Conservation (phyloP, 176 grass and related monocot species). For the Poa pratensis region DNA sequence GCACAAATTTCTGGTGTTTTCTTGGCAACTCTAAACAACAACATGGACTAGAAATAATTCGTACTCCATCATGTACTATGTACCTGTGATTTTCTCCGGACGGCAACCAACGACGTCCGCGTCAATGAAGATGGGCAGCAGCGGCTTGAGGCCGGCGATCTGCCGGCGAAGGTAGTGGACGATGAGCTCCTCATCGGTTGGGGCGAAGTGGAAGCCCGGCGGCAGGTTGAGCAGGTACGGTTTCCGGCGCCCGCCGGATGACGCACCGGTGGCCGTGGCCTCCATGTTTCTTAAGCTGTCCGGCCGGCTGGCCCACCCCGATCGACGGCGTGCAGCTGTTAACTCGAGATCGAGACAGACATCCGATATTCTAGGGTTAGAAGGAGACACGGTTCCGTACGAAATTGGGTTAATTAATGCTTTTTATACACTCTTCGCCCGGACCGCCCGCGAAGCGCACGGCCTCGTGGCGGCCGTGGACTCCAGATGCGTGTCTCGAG, state of each 20-base stretch:
- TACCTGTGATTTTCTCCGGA: conserved; percentile 29
- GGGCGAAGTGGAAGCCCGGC: conserved; percentile 29
- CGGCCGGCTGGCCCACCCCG: neutral
- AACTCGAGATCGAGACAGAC: neutral
- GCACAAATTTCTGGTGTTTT: neutral
- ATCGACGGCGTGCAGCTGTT: neutral
- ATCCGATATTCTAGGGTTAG: neutral
- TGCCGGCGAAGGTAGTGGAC: conserved; percentile 26
- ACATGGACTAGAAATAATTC: neutral
- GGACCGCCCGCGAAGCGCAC: neutral
- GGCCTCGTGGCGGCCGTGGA: neutral
- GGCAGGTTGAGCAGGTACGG: neutral
- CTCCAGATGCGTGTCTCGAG: neutral
- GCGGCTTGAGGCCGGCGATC: neutral
- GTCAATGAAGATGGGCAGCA: conserved; percentile 24
- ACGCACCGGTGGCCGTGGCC: neutral
- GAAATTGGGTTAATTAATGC: neutral
- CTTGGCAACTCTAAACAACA: neutral
- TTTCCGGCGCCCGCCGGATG: neutral
- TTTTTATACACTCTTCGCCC: neutral
- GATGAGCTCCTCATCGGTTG: conserved; percentile 30
- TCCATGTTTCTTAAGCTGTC: neutral
- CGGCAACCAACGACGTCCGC: neutral
- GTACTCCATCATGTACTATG: neutral
- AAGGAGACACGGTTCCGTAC: neutral